These are phyloP conservation scores for Trypanosoma platydactyli DNA, from an alignment of 208 protist species.

Conservation along the genomic window DNA sequence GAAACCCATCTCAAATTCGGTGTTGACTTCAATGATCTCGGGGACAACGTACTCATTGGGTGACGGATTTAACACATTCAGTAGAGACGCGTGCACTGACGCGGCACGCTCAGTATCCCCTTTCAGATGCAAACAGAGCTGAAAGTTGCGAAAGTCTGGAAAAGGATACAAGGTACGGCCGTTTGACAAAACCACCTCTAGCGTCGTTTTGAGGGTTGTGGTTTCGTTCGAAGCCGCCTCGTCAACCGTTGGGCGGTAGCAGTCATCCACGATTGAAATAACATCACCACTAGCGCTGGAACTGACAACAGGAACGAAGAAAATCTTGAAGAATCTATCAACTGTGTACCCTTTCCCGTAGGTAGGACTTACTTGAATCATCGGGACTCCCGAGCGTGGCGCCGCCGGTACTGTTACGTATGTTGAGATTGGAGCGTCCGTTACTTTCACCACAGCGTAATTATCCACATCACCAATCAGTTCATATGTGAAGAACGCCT, in stretches of 20 bases:
- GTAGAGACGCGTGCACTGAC: slow-evolving; percentile 57
- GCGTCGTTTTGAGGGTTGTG: slow-evolving; percentile 61
- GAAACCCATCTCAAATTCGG: slow-evolving; percentile 68
- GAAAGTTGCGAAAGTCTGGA: slow-evolving; percentile 42
- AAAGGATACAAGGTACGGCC: slow-evolving; percentile 46
- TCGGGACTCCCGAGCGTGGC: slow-evolving; percentile 67
- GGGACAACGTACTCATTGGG: slow-evolving; percentile 81
- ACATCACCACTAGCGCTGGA: slow-evolving; percentile 11
- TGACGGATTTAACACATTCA: slow-evolving; percentile 56
- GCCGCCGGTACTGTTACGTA: slow-evolving; percentile 50
- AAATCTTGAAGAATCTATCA: slow-evolving; percentile 47
- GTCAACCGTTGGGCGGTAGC: slow-evolving; percentile 61
- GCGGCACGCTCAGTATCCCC: slow-evolving; percentile 33
- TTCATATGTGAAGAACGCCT: slow-evolving; percentile 76
- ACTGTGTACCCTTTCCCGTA: slow-evolving; percentile 29
- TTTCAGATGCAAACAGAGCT: slow-evolving; percentile 74
- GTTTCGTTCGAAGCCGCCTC: slow-evolving; percentile 36
- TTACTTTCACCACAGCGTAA: slow-evolving; percentile 47
- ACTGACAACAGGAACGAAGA: slow-evolving; percentile 66
- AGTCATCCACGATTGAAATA: slow-evolving; percentile 65
- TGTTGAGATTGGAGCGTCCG: slow-evolving; percentile 43
- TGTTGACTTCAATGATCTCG: slow-evolving; percentile 35
- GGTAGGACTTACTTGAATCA: slow-evolving; percentile 41
- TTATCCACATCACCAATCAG: slow-evolving; percentile 56
- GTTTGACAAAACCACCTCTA: slow-evolving; percentile 50